Evolutionary conservation across 1,139 yeast species (phyloP).

Genomic region (Geotrichum candidum): DNA sequence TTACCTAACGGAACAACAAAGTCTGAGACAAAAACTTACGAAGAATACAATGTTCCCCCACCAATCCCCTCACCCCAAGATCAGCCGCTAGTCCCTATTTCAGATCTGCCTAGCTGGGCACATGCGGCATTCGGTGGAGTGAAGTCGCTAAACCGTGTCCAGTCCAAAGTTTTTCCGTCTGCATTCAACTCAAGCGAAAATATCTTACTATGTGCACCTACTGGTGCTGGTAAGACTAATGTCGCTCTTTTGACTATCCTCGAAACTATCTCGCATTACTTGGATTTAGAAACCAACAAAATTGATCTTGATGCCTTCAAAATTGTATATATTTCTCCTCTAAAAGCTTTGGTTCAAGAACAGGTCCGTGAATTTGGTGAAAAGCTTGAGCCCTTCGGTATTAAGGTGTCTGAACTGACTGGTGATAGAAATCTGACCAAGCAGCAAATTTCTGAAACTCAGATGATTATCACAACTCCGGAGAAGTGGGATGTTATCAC

Average conservation of each 20-base stretch:
- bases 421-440: slow-evolving; percentile 82
- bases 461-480: slow-evolving; percentile 85
- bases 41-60: slow-evolving; percentile 83
- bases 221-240: slow-evolving; percentile 98
- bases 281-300: slow-evolving; percentile 44
- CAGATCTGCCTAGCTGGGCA: slow-evolving; percentile 76
- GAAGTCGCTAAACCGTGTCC: slow-evolving; percentile 66
- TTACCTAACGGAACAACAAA: slow-evolving; percentile 83
- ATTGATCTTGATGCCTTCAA: slow-evolving; percentile 57
- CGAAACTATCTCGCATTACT: slow-evolving; percentile 52
- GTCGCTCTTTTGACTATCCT: slow-evolving; percentile 81
- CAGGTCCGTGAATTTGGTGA: slow-evolving; percentile 83
- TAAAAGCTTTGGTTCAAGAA: slow-evolving; percentile 92
- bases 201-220: slow-evolving; percentile 86
- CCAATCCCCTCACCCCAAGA: slow-evolving; percentile 44
- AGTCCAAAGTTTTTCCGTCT: slow-evolving; percentile 70
- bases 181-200: slow-evolving; percentile 72
- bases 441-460: slow-evolving; percentile 72
- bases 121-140: slow-evolving; percentile 62
- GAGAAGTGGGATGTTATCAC: slow-evolving; percentile 97
- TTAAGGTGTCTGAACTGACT: slow-evolving; percentile 78
- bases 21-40: slow-evolving; percentile 66
- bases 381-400: slow-evolving; percentile 59
- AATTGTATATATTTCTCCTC: slow-evolving; percentile 86
- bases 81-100: slow-evolving; percentile 52